A percentile compares a stretch with the other conserved stretches of the same genome.
Evolutionary conservation across 2,329 filamentous ascomycete species (phyloP).

Genomic region (Ceratocystis alfenasii): DNA sequence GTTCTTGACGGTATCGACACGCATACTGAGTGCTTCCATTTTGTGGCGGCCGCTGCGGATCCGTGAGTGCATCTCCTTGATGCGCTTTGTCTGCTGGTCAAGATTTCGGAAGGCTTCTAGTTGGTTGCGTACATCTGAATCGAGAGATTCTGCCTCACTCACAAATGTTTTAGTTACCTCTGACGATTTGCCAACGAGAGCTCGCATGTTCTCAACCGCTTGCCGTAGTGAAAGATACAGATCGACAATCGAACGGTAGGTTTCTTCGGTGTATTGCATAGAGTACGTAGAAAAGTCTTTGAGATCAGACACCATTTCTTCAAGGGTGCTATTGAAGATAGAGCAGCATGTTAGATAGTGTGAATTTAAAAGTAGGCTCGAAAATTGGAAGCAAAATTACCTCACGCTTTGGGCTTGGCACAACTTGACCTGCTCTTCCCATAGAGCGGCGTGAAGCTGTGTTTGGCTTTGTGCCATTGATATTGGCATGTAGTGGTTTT

Average conservation of each 20-base stretch:
- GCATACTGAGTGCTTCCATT: conserved; percentile 46
- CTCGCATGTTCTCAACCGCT: conserved; percentile 52
- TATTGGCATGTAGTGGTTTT: conserved; percentile 7
- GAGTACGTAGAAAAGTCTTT: conserved; percentile 49
- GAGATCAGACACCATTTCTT: conserved; percentile 30
- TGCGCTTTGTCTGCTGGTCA: conserved; percentile 50
- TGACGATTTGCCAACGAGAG: conserved; percentile 51
- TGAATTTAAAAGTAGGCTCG: not conserved
- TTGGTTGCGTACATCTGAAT: conserved; percentile 48
- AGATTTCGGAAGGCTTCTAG: conserved; percentile 51
- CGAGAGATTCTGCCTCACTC: conserved; percentile 46
- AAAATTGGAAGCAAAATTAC: conserved; percentile 11
- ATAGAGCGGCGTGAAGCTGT: conserved; percentile 13
- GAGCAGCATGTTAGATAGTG: not conserved
- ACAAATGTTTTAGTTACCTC: conserved; percentile 48
- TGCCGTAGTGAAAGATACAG: conserved; percentile 52
- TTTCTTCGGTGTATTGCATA: conserved; percentile 56
- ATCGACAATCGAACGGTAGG: conserved; percentile 61
- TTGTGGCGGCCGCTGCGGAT: conserved; percentile 48
- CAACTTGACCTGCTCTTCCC: conserved; percentile 18
- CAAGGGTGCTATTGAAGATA: conserved; percentile 17
- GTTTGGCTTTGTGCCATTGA: conserved; percentile 11
- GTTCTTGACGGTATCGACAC: conserved; percentile 52
- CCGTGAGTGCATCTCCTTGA: conserved; percentile 49
- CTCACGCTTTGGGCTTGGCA: conserved; percentile 16